Evolutionary conservation across 106 monocot genomes (phyloP).

Genomic region (Ottelia alismoides): DNA sequence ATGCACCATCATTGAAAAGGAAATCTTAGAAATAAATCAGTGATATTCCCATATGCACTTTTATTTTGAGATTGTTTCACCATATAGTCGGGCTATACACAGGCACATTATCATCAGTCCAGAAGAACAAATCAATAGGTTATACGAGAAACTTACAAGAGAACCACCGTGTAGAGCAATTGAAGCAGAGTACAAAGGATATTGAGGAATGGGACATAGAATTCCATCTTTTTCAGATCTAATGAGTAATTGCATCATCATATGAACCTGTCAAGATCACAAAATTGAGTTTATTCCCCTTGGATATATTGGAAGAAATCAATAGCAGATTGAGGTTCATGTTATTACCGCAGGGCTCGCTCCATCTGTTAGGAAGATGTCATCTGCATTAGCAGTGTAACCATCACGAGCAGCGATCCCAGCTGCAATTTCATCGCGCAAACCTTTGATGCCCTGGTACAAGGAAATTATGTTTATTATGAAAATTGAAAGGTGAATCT

Average conservation of each 20-base stretch:
- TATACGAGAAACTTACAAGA: conserved; percentile 35
- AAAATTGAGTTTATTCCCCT: neutral
- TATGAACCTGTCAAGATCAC: conserved; percentile 55
- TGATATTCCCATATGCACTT: too few relatives aligned
- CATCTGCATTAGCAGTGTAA: conserved; percentile 80
- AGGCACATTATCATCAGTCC: neutral
- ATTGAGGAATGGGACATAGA: conserved; percentile 96
- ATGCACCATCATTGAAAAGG: too few relatives aligned
- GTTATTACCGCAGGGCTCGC: conserved; percentile 93
- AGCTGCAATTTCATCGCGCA: conserved; percentile 87
- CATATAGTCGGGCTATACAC: too few relatives aligned
- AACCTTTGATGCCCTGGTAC: conserved; percentile 78
- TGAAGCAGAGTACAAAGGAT: conserved; percentile 93
- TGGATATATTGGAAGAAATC: neutral
- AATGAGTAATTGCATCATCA: conserved; percentile 92
- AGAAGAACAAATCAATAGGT: neutral
- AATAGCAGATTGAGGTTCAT: neutral
- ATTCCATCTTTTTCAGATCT: conserved; percentile 93
- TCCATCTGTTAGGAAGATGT: conserved; percentile 94
- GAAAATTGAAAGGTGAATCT: too few relatives aligned
- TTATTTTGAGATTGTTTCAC: too few relatives aligned
- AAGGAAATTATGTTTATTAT: too few relatives aligned
- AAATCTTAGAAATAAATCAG: neutral
- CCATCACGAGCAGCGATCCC: conserved; percentile 87
- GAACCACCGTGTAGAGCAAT: conserved; percentile 92